phyloP scores from a whole-genome alignment of 2,329 filamentous ascomycete species.

The Ascochyta pisi region DNA sequence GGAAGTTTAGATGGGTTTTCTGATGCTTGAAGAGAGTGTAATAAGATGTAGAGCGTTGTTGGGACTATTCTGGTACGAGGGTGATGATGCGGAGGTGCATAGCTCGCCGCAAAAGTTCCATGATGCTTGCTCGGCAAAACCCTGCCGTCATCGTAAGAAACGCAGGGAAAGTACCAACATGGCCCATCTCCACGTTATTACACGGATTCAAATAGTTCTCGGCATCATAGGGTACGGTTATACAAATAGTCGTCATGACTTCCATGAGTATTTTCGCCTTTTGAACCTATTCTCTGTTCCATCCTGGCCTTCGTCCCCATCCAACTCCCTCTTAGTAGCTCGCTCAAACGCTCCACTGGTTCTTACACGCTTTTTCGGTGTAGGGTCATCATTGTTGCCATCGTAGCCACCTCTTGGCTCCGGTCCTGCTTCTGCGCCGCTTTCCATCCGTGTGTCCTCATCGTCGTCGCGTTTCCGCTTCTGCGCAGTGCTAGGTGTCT shows the following conservation, averaged over 20 bases:
- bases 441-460: conserved; percentile 29
- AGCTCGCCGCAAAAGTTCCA: conserved; percentile 32
- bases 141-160: conserved; percentile 20
- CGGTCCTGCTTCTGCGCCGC: conserved; percentile 24
- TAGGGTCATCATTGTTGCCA: conserved; percentile 15
- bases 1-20: background rate
- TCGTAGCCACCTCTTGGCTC: conserved; percentile 23
- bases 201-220: background rate
- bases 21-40: background rate
- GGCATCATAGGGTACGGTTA: background rate
- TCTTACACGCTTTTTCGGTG: conserved; percentile 36
- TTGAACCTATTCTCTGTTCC: conserved; percentile 21
- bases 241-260: background rate
- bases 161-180: background rate
- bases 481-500: conserved; percentile 41
- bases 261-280: conserved; percentile 21
- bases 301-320: conserved; percentile 4
- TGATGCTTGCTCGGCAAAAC: conserved; percentile 42
- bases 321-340: conserved; percentile 24
- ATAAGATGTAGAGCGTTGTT: background rate
- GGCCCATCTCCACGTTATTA: too few species aligned
- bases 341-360: conserved; percentile 35
- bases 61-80: conserved; percentile 3
- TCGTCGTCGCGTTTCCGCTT: conserved; percentile 43
- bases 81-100: conserved; percentile 11